Percentiles rank a stretch among this genome's conserved stretches.
These are phyloP conservation scores for Aspergillus ruber DNA, from an alignment of 2,329 filamentous ascomycete genomes.

Conservation along the genomic window DNA sequence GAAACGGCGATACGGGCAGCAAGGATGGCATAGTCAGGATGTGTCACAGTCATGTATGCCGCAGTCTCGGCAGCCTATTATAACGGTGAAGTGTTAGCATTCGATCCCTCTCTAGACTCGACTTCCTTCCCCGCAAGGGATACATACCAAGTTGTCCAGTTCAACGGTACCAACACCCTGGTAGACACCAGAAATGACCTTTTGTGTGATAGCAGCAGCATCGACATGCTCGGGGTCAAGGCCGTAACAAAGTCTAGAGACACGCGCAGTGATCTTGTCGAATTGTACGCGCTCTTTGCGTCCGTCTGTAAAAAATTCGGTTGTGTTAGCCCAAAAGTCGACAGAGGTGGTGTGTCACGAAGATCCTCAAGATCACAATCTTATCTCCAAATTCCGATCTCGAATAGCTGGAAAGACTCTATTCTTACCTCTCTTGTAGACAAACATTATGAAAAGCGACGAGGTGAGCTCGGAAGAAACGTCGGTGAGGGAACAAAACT, in stretches of 20 bases:
- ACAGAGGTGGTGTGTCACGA: too few species aligned
- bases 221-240: constrained; percentile 94
- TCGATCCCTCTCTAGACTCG: neutral
- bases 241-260: constrained; percentile 95
- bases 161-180: constrained; percentile 95
- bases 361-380: neutral
- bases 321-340: constrained; percentile 13
- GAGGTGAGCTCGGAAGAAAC: constrained; percentile 4
- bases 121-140: neutral
- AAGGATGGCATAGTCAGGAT: constrained; percentile 97
- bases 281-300: constrained; percentile 99
- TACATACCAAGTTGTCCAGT: constrained; percentile 85
- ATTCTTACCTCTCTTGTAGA: constrained; percentile 56
- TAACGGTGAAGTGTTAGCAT: neutral
- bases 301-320: constrained; percentile 60
- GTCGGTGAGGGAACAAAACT: constrained; percentile 8
- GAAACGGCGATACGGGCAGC: constrained; percentile 97
- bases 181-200: constrained; percentile 98
- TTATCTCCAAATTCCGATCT: constrained; percentile 1
- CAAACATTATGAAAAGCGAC: constrained; percentile 48
- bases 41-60: constrained; percentile 99
- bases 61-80: constrained; percentile 93
- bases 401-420: neutral
- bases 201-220: constrained; percentile 95
- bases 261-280: constrained; percentile 99